Evolutionary conservation across 1,139 yeast genomes (phyloP).

Genomic region (Saccharomycopsis hybrid): DNA sequence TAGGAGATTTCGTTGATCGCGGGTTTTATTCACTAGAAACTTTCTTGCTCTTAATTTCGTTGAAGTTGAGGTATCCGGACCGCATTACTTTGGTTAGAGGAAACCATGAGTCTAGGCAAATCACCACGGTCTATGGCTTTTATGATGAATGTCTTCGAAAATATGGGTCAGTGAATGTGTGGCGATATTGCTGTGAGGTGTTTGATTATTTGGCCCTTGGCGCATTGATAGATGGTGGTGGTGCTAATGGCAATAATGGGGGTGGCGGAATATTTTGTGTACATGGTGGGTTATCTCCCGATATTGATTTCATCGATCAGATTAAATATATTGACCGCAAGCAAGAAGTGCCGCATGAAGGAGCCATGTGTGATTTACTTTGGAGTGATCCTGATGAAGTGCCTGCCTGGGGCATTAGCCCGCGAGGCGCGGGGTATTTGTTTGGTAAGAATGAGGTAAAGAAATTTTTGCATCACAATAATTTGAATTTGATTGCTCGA

Average conservation of each 20-base stretch:
- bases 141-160: slow-evolving; percentile 96
- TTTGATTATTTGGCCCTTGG: slow-evolving; percentile 94
- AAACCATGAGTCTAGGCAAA: slow-evolving; percentile 94
- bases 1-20: slow-evolving; percentile 94
- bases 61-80: slow-evolving; percentile 90
- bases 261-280: slow-evolving; percentile 62
- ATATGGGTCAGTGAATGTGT: slow-evolving; percentile 92
- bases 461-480: slow-evolving; percentile 90
- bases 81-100: slow-evolving; percentile 92
- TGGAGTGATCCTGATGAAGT: slow-evolving; percentile 99
- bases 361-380: slow-evolving; percentile 93
- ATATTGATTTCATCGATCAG: slow-evolving; percentile 83
- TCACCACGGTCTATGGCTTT: slow-evolving; percentile 96
- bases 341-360: slow-evolving; percentile 98
- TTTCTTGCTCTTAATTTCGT: slow-evolving; percentile 64
- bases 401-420: slow-evolving; percentile 98
- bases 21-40: slow-evolving; percentile 96
- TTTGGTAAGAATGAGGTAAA: slow-evolving; percentile 85
- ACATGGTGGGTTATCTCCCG: slow-evolving; percentile 96
- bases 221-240: slow-evolving; percentile 84
- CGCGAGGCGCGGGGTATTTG: slow-evolving; percentile 96
- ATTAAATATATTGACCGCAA: slow-evolving; percentile 79
- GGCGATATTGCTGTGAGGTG: slow-evolving; percentile 74
- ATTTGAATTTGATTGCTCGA: slow-evolving; percentile 80
- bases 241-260: slow-evolving; percentile 11